Evolutionary conservation across 1,139 yeast species (phyloP).

Genomic region (Blastobotrys elegans): DNA sequence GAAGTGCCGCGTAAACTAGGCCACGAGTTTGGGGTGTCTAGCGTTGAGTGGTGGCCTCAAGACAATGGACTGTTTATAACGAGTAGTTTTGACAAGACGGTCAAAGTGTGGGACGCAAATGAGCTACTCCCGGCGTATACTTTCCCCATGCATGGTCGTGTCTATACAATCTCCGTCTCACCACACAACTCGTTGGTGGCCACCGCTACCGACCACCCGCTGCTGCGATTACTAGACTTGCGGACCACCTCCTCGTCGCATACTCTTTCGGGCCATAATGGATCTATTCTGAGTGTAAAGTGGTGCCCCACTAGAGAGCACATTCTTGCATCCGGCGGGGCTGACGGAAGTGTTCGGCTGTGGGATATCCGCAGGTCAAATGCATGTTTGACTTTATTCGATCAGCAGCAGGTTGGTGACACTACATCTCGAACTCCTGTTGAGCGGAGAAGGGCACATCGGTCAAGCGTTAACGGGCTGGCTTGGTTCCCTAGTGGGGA

Average conservation of each 20-base stretch:
- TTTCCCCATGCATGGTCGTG: constrained; percentile 46
- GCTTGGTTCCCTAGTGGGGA: constrained; percentile 64
- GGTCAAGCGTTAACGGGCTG: constrained; percentile 70
- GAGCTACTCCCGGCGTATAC: constrained; percentile 57
- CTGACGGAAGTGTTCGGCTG: constrained; percentile 52
- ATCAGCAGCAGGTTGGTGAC: constrained; percentile 36
- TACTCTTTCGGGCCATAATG: constrained; percentile 59
- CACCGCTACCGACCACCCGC: constrained; percentile 65
- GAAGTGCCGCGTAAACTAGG: constrained; percentile 49
- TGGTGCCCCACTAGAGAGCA: constrained; percentile 72
- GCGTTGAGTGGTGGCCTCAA: constrained; percentile 81
- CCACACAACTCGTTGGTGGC: constrained; percentile 56
- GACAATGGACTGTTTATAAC: constrained; percentile 85
- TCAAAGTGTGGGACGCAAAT: constrained; percentile 80
- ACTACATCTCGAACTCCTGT: constrained; percentile 24
- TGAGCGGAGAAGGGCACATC: constrained; percentile 52
- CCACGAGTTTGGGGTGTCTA: constrained; percentile 71
- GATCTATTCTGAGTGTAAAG: constrained; percentile 57
- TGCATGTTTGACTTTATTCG: constrained; percentile 59
- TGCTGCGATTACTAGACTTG: constrained; percentile 65
- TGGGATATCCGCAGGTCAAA: constrained; percentile 75
- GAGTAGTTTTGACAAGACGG: constrained; percentile 71
- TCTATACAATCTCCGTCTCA: constrained; percentile 38
- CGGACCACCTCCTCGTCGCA: constrained; percentile 68
- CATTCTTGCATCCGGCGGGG: constrained; percentile 69